A percentile compares a stretch with the other conserved stretches of the same genome.
These are phyloP conservation scores for Fusarium tuaranense DNA, from an alignment of 2,329 filamentous ascomycete species.

Conservation along the genomic window DNA sequence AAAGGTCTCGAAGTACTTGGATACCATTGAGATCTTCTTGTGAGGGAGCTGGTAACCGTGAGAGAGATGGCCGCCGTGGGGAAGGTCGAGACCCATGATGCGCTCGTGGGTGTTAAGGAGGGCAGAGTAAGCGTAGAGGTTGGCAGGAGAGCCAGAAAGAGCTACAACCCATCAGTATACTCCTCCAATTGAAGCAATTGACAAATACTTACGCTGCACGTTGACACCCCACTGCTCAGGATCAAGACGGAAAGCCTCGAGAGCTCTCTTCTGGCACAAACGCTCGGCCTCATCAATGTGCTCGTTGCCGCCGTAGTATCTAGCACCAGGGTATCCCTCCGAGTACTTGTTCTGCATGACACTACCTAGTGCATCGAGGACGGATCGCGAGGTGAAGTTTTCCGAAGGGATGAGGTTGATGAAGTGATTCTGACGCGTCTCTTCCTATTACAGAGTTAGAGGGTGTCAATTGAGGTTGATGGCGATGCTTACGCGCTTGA, in stretches of 20 bases:
- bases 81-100: conserved; percentile 94
- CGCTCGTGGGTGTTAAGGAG: conserved; percentile 91
- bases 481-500: conserved; percentile 76
- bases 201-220: conserved; percentile 76
- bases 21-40: conserved; percentile 93
- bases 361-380: conserved; percentile 87
- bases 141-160: conserved; percentile 77
- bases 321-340: conserved; percentile 92
- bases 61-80: conserved; percentile 92
- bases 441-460: conserved; percentile 71
- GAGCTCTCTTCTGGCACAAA: conserved; percentile 86
- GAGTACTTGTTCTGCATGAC: conserved; percentile 99
- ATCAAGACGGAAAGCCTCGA: conserved; percentile 86
- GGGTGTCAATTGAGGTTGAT: background rate
- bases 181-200: too few relatives aligned
- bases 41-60: conserved; percentile 95
- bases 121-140: conserved; percentile 93
- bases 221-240: conserved; percentile 94
- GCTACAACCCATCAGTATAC: conserved; percentile 58
- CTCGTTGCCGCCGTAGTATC: conserved; percentile 96
- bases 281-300: conserved; percentile 91
- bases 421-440: conserved; percentile 93
- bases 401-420: conserved; percentile 95
- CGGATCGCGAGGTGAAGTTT: conserved; percentile 91
- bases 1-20: conserved; percentile 97